Evolutionary conservation across 2,329 filamentous ascomycete genomes (phyloP), one percentile per base, ranked within the genome.

Genomic region (Ceratocystis destructans): DNA sequence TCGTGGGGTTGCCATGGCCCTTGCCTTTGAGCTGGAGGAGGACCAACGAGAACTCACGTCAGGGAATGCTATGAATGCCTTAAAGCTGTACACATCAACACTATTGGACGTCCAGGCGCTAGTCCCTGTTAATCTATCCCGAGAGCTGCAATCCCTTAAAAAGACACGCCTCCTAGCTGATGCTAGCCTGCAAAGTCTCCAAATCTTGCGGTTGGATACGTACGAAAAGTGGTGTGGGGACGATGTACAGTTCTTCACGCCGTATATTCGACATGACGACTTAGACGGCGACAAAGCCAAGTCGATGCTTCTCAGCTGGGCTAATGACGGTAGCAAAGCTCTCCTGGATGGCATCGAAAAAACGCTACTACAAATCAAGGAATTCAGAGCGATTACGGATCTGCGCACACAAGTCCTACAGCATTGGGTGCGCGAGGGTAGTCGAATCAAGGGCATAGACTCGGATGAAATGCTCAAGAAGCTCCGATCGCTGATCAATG

Each of bases 251-350:
- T 88, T 87, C 70, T 96, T 95, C 73, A 93, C 86, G 0, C 92
- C 92, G 0, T 96, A 90, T 77, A 88, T 95, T 45, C 85, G 89
- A 37, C 86, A 95, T 71, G 89, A 92, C 70, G 88, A 94, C 70
- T 75, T 89, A 3, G 82, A 85, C 28, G 83, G 81, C 22, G 75
- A 78, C 28, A 81, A 85, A 68, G 83, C 83, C 0, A 79, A 81
- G 53, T 81, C 83, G 1, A 83, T 83, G 74, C 79, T 90, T 15
- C 80, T 79, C 25, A 73, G 73, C 33, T 92, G 88, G 88, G 84
- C 85, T 0, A 79, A 79, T 63, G 79, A 80, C 63, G 85, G 84
- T 1, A 82, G 83, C 20, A 76, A 82, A 57, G 78, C 81, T 6
- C 76, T 90, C 65, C 73, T 88, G 1, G 75, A 80, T n/a, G 87